Conservation (phyloP, 257 asterid species). For the Ehretia macrophylla region DNA sequence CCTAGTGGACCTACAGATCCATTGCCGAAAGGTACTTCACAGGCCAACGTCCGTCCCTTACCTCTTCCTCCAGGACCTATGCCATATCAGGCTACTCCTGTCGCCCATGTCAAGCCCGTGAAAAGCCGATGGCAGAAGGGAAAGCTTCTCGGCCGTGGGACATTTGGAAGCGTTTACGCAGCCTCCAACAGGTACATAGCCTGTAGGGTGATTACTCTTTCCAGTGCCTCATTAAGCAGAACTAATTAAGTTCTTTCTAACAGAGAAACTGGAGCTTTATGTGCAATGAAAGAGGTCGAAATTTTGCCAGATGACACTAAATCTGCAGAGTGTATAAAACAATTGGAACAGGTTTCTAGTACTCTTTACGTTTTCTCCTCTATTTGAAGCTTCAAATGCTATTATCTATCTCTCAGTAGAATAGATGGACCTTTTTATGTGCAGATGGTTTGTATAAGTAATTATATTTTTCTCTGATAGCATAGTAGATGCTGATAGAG, state of each 20-base stretch:
- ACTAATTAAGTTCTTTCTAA: background rate
- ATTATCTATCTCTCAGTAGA: too few relatives aligned
- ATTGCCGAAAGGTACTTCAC: background rate
- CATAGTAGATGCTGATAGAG: too few relatives aligned
- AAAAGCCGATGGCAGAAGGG: conserved; percentile 59
- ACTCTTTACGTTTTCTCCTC: too few relatives aligned
- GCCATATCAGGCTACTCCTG: conserved; percentile 31
- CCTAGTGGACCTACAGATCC: conserved; percentile 30
- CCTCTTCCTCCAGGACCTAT: conserved; percentile 56
- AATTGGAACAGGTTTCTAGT: conserved; percentile 33
- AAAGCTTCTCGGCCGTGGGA: conserved; percentile 52
- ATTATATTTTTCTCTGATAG: too few relatives aligned
- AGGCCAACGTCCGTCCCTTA: background rate
- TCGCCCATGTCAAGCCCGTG: conserved; percentile 39
- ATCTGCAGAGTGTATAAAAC: conserved; percentile 75
- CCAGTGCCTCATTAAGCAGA: background rate
- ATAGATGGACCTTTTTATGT: too few relatives aligned
- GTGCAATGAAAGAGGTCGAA: conserved; percentile 97
- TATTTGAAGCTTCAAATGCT: too few relatives aligned
- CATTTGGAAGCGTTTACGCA: conserved; percentile 82
- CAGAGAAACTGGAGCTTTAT: conserved; percentile 91
- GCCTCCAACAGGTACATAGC: conserved; percentile 77
- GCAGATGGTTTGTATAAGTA: too few relatives aligned
- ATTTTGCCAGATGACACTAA: conserved; percentile 74
- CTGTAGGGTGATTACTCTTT: background rate